Conservation (phyloP, 1,284 basidiomycete genomes). For the Leccinum glutinopallens region DNA sequence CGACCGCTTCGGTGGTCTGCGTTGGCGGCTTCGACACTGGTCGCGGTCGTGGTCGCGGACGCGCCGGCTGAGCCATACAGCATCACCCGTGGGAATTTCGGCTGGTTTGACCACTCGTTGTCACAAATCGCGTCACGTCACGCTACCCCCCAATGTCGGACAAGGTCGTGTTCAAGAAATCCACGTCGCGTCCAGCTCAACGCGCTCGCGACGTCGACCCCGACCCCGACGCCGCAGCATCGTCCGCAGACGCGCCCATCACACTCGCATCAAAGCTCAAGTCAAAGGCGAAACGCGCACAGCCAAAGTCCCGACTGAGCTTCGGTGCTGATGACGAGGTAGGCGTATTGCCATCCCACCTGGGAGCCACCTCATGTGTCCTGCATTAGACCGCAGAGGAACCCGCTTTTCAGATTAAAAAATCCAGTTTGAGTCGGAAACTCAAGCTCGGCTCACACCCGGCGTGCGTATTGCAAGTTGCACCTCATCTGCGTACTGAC, state of each 20-base stretch:
- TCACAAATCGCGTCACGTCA: constrained; percentile 38
- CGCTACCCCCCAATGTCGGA: constrained; percentile 32
- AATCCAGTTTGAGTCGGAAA: constrained; percentile 71
- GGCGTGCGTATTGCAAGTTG: constrained; percentile 40
- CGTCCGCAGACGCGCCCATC: constrained; percentile 47
- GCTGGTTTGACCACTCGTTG: constrained; percentile 21
- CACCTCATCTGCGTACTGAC: constrained; percentile 12
- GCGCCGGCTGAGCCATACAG: constrained; percentile 25
- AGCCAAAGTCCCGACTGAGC: constrained; percentile 70
- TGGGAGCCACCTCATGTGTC: constrained; percentile 28
- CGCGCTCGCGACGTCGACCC: constrained; percentile 51
- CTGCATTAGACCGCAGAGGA: constrained; percentile 52
- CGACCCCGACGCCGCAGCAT: constrained; percentile 30
- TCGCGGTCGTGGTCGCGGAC: constrained; percentile 57
- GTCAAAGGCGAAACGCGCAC: constrained; percentile 63
- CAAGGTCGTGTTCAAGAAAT: constrained; percentile 55
- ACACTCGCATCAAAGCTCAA: constrained; percentile 65
- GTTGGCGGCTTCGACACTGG: constrained; percentile 37
- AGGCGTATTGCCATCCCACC: constrained; percentile 29
- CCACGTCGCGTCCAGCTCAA: constrained; percentile 53
- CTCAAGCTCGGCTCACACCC: constrained; percentile 57
- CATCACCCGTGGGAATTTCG: constrained; percentile 49
- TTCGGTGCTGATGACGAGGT: constrained; percentile 85
- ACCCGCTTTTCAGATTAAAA: constrained; percentile 75
- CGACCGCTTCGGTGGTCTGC: constrained; percentile 29